Evolutionary conservation across 1,284 basidiomycete genomes (phyloP), one percentile per base, ranked within the genome.

Genomic region (Leccinum subfulvum): DNA sequence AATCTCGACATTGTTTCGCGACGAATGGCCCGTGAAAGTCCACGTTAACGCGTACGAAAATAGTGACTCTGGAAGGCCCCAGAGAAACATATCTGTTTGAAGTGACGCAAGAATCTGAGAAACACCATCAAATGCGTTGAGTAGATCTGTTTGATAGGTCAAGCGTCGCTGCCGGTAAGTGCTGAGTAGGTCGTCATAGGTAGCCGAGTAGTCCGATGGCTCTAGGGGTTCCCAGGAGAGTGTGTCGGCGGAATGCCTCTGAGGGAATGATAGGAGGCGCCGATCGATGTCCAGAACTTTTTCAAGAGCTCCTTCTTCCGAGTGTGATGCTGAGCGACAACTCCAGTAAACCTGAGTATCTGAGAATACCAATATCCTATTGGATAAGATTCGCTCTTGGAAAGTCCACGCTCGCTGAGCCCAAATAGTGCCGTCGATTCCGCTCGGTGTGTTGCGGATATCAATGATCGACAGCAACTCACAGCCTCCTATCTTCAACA

Each of bases 331-430:
- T 4, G 16, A 47, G 28, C 59, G 60, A 54, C 68, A 69, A 28
- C 9, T 62, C 70, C 68, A 69, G 14, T 71, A 70, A 4, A 61
- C 70, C 9, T 69, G 68, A 30, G 5, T 39, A 18, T 63, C 41
- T 7, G 69, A 69, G 63, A 67, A 70, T 16, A 68, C 66, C 47
- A 69, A 54, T 4, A 66, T 47, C 21, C 68, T 69, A 37, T 35
- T 60, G 4, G 70, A 69, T 30, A 71, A 28, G 1, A 66, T 14
- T 39, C 66, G 66, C 28, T 69, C 68, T 44, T 69, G 70, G 39
- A 71, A 71, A 6, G 68, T 70, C 68, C 70, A 72, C 6, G 56
- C 70, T 18, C 68, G 58, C 10, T 60, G 30, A 16, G 56, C 59
- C 69, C 69, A 70, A 13, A 3, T 3, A 7, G 62, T 64, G 4